A percentile compares a stretch with the other conserved stretches of the same genome.
Conservation (phyloP, 1,139 yeast genomes). For the Wickerhamomyces sp. region DNA sequence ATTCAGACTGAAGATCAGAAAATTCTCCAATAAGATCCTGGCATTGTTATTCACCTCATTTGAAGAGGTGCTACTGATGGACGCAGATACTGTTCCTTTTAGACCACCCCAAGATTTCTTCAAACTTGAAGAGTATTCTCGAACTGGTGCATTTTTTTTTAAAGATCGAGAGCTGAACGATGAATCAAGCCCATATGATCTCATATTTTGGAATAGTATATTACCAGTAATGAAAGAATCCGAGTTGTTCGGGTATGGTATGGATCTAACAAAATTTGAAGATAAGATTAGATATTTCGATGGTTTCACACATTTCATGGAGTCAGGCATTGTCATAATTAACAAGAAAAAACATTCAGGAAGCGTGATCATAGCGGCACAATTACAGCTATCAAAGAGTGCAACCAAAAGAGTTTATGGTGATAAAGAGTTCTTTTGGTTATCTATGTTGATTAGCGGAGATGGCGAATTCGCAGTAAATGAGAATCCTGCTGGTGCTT, state of each 20-base stretch:
- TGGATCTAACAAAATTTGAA: constrained; percentile 29
- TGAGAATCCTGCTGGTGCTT: constrained; percentile 41
- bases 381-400: constrained; percentile 38
- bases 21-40: constrained; percentile 43
- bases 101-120: not conserved
- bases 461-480: constrained; percentile 44
- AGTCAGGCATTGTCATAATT: constrained; percentile 46
- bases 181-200: constrained; percentile 19
- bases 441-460: constrained; percentile 49
- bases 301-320: constrained; percentile 39
- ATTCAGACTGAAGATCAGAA: constrained; percentile 30
- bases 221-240: constrained; percentile 40
- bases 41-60: constrained; percentile 46
- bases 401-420: constrained; percentile 45
- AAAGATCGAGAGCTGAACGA: constrained; percentile 40
- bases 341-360: constrained; percentile 37
- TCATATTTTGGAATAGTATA: constrained; percentile 33
- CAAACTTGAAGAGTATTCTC: constrained; percentile 21
- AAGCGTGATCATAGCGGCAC: constrained; percentile 40
- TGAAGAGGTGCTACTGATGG: constrained; percentile 45
- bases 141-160: constrained; percentile 41
- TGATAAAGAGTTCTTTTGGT: constrained; percentile 62
- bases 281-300: constrained; percentile 13
- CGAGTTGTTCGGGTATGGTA: constrained; percentile 16
- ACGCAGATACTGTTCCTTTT: constrained; percentile 43